Evolutionary conservation across 2,329 filamentous ascomycete species (phyloP).

Genomic region (Lecanosticta acicola): DNA sequence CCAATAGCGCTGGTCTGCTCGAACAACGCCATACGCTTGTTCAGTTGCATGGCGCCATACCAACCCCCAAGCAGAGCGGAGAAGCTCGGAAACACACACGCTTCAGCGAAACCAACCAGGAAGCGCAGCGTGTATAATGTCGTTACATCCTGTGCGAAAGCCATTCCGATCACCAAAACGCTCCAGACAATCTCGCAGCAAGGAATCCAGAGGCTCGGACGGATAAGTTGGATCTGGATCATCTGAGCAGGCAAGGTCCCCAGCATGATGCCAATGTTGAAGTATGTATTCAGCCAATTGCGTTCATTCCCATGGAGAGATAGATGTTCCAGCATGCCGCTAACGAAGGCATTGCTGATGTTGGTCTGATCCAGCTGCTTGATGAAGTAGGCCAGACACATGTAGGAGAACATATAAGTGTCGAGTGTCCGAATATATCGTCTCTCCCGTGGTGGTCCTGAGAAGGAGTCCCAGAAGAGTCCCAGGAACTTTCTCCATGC

Average conservation of each 20-base stretch:
- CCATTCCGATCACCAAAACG: constrained; percentile 13
- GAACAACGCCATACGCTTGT: constrained; percentile 49
- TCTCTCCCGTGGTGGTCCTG: constrained; percentile 9
- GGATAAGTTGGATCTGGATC: constrained; percentile 8
- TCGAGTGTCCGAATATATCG: constrained; percentile 12
- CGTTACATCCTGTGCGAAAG: constrained; percentile 11
- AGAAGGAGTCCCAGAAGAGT: constrained; percentile 14
- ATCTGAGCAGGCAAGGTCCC: constrained; percentile 12
- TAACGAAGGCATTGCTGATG: constrained; percentile 36
- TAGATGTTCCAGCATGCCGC: constrained; percentile 40
- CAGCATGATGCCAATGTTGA: constrained; percentile 14
- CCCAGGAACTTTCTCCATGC: constrained; percentile 8
- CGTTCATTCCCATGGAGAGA: constrained; percentile 36
- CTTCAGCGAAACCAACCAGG: constrained; percentile 12
- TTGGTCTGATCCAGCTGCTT: constrained; percentile 4
- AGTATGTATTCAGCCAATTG: constrained; percentile 25
- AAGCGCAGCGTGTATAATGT: constrained; percentile 16
- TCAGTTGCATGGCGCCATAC: constrained; percentile 47
- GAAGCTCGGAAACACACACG: constrained; percentile 13
- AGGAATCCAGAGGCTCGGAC: constrained; percentile 11
- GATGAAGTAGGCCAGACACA: constrained; percentile 9
- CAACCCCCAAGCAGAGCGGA: constrained; percentile 42
- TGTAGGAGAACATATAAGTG: constrained; percentile 1
- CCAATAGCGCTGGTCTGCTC: constrained; percentile 44
- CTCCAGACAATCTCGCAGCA: constrained; percentile 12